phyloP scores from a whole-genome alignment of 768 basidiomycete species.

The Termitomyces sp. region DNA sequence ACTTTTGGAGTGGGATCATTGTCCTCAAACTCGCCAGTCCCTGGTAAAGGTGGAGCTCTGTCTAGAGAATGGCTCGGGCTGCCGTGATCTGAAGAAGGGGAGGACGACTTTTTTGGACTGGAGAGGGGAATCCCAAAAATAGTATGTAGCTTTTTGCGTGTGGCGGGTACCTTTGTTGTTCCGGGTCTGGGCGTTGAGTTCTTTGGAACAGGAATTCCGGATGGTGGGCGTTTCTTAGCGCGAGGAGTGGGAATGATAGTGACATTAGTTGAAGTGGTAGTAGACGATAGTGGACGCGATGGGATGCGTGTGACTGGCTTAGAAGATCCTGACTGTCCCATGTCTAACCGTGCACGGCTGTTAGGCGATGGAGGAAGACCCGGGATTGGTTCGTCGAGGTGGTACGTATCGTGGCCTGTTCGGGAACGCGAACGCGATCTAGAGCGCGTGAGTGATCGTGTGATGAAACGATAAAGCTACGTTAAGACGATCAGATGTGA shows the following conservation, averaged over 20 bases:
- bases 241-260: conserved; percentile 56
- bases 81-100: conserved; percentile 28
- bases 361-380: conserved; percentile 14
- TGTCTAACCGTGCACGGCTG: conserved; percentile 10
- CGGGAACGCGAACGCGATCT: conserved; percentile 58
- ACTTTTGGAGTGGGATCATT: conserved; percentile 23
- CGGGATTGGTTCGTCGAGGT: conserved; percentile 16
- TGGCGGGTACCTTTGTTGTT: conserved; percentile 28
- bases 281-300: conserved; percentile 62
- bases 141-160: conserved; percentile 37
- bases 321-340: conserved; percentile 23
- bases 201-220: conserved; percentile 21
- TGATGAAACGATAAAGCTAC: conserved; percentile 59
- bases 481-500: conserved; percentile 6
- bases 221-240: conserved; percentile 20
- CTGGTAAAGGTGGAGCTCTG: conserved; percentile 10
- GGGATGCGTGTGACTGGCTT: conserved; percentile 44
- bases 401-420: conserved; percentile 16
- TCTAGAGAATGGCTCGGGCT: conserved; percentile 20
- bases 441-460: conserved; percentile 44
- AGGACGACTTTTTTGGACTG: conserved; percentile 30
- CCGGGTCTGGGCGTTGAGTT: conserved; percentile 18
- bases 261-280: conserved; percentile 55
- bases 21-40: conserved; percentile 15
- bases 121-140: conserved; percentile 39